Evolutionary conservation across 2,329 filamentous ascomycete genomes (phyloP).

Genomic region (Xylariomycetidae sp.): DNA sequence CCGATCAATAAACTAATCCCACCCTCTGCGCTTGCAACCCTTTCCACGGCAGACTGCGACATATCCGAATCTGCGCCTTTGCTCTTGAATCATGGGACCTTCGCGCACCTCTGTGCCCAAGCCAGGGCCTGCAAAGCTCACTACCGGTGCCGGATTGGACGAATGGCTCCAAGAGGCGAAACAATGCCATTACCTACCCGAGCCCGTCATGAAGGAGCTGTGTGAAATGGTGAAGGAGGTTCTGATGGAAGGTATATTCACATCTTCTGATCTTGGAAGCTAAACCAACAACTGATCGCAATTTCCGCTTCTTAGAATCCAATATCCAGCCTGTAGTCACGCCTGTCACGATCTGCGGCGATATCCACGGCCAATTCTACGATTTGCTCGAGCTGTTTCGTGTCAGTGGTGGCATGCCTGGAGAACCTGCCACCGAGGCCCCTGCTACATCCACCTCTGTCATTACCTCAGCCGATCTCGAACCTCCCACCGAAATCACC

Average conservation of each 20-base stretch:
- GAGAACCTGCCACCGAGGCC: constrained; percentile 66
- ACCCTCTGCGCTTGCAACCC: too few relatives aligned
- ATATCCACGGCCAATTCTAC: constrained; percentile 99
- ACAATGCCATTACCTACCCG: constrained; percentile 94
- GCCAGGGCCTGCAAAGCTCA: constrained; percentile 83
- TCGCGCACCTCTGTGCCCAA: constrained; percentile 67
- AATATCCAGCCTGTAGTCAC: constrained; percentile 98
- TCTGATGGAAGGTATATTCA: constrained; percentile 81
- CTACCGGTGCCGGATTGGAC: constrained; percentile 78
- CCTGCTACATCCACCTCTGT: constrained; percentile 66
- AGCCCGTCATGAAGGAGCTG: constrained; percentile 95
- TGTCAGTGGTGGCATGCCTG: constrained; percentile 94
- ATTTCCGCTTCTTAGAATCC: constrained; percentile 59
- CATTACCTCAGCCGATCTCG: constrained; percentile 87
- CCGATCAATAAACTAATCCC: too few relatives aligned
- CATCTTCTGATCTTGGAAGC: not conserved
- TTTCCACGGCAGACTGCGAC: too few relatives aligned
- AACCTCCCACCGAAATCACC: constrained; percentile 83
- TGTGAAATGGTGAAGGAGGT: constrained; percentile 99
- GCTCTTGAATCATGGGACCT: too few relatives aligned
- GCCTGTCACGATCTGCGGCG: constrained; percentile 93
- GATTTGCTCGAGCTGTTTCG: constrained; percentile 95
- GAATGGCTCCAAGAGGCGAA: constrained; percentile 97
- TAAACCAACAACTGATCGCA: constrained; percentile 1
- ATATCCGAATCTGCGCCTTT: too few relatives aligned